A percentile compares a stretch with the other conserved stretches of the same genome.
These are phyloP conservation scores for Backusella sp. DNA, from an alignment of 192 early-diverging fungal species.

Conservation along the genomic window DNA sequence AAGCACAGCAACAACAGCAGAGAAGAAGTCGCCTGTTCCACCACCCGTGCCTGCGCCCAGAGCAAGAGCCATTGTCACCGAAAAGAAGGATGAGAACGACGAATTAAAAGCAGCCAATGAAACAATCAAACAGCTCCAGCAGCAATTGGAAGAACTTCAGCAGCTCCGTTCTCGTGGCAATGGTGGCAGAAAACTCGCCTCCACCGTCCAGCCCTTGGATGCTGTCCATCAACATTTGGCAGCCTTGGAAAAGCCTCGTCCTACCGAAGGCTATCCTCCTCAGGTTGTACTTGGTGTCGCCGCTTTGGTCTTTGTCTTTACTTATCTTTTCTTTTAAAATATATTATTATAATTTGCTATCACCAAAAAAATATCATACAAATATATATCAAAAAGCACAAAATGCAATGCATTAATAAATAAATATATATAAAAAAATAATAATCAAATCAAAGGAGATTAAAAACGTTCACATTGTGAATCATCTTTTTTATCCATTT, in stretches of 20 bases:
- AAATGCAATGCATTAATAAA: not conserved
- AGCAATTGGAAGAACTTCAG: not conserved
- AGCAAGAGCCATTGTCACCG: not conserved
- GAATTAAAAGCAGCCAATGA: slow-evolving; percentile 5
- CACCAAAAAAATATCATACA: not conserved
- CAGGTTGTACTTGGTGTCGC: slow-evolving; percentile 60
- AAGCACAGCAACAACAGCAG: not conserved
- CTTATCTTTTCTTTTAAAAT: slow-evolving; percentile 61
- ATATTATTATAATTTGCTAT: not conserved
- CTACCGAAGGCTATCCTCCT: slow-evolving; percentile 62
- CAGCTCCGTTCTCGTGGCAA: not conserved
- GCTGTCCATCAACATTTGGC: slow-evolving; percentile 38
- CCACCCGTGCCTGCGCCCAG: not conserved
- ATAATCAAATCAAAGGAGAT: not conserved
- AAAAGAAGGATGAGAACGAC: not conserved
- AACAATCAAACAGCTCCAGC: not conserved
- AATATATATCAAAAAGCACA: not conserved
- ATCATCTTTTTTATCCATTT: not conserved
- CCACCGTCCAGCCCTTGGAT: slow-evolving; percentile 23
- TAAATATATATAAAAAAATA: no score
- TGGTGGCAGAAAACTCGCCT: not conserved
- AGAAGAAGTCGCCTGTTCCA: not conserved
- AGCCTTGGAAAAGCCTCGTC: slow-evolving; percentile 30
- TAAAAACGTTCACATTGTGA: not conserved
- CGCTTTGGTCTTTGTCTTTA: slow-evolving; percentile 56